Evolutionary conservation across 768 basidiomycete species (phyloP).

Genomic region (Boletus rubropictus): DNA sequence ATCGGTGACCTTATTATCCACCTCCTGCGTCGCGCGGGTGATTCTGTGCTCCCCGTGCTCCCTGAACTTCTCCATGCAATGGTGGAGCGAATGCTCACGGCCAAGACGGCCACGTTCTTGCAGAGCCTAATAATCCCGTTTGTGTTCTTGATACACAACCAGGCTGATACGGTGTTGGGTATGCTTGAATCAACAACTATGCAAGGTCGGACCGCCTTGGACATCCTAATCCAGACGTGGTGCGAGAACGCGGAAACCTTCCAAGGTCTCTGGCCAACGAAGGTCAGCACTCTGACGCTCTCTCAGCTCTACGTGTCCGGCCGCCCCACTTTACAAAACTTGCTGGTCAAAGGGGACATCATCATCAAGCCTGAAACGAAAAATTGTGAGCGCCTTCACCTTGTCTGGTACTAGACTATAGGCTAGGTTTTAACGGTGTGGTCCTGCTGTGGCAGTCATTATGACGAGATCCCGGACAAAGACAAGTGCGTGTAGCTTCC

Average conservation of each 20-base stretch:
- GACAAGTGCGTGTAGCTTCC: slow-evolving; percentile 52
- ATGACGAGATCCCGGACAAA: slow-evolving; percentile 93
- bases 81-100: slow-evolving; percentile 71
- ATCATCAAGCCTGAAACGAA: slow-evolving; percentile 76
- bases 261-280: slow-evolving; percentile 90
- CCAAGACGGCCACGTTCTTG: slow-evolving; percentile 86
- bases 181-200: slow-evolving; percentile 67
- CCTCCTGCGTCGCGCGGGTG: slow-evolving; percentile 77
- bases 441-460: slow-evolving; percentile 57
- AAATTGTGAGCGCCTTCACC: slow-evolving; percentile 54
- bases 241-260: slow-evolving; percentile 92
- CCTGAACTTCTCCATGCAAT: slow-evolving; percentile 85
- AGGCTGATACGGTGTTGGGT: slow-evolving; percentile 71
- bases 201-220: slow-evolving; percentile 61
- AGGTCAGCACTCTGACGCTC: slow-evolving; percentile 80
- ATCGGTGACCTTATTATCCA: slow-evolving; percentile 96
- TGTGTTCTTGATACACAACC: slow-evolving; percentile 86
- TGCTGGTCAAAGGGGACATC: slow-evolving; percentile 88
- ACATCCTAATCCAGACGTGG: slow-evolving; percentile 88
- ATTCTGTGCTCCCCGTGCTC: slow-evolving; percentile 74
- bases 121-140: slow-evolving; percentile 93
- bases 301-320: slow-evolving; percentile 64
- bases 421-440: slow-evolving; percentile 18
- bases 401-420: slow-evolving; percentile 5
- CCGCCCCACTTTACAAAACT: slow-evolving; percentile 57